phyloP scores from a whole-genome alignment of 768 basidiomycete species.

The Phylloporus rhodoxanthus region DNA sequence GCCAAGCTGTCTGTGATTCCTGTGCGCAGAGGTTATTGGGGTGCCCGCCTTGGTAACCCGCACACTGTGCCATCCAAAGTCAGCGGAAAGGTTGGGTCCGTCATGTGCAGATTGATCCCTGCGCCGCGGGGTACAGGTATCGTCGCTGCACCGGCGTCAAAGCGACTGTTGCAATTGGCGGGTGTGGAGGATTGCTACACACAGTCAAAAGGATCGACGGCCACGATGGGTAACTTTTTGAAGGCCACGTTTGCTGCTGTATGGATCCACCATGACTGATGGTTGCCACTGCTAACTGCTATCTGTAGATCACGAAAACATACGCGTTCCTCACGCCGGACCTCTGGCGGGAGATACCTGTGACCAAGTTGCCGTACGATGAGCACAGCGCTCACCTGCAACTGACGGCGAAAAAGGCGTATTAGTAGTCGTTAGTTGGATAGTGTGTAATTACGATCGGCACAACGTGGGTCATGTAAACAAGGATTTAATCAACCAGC shows the following conservation, averaged over 20 bases:
- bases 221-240: conserved; percentile 98
- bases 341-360: conserved; percentile 91
- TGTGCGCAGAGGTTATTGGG: conserved; percentile 99
- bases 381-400: conserved; percentile 92
- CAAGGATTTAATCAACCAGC: not conserved
- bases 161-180: conserved; percentile 94
- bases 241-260: conserved; percentile 94
- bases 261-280: conserved; percentile 27
- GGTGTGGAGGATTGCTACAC: conserved; percentile 98
- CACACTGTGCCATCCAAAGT: conserved; percentile 99
- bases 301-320: conserved; percentile 84
- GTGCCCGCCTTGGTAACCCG: conserved; percentile 96
- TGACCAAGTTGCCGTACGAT: conserved; percentile 88
- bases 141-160: conserved; percentile 96
- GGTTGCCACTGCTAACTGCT: not conserved
- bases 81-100: conserved; percentile 96
- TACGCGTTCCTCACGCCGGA: conserved; percentile 98
- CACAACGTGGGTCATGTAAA: not conserved
- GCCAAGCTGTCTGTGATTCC: conserved; percentile 98
- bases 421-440: conserved; percentile 36
- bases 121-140: conserved; percentile 99
- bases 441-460: not conserved
- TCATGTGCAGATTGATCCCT: conserved; percentile 98
- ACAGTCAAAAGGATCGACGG: conserved; percentile 95
- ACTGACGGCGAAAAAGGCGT: conserved; percentile 71